Base-by-base conservation (phyloP, 2,329 filamentous ascomycete genomes). In the Calonectria pseudoturangicola region DNA sequence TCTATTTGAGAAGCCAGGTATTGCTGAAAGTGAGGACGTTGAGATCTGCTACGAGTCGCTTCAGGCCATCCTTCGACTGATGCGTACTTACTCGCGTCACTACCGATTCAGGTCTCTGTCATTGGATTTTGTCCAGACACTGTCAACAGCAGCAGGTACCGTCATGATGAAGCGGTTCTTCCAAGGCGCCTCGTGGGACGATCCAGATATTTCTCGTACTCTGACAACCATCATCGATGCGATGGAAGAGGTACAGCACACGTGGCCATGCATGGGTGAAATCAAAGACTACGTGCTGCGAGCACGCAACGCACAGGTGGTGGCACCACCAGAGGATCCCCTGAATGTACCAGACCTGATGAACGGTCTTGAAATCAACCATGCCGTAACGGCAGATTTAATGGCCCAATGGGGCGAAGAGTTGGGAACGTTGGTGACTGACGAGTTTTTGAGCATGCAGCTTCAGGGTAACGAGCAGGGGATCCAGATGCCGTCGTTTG, bases 171-270 rank as follows among this genome's bases (percentile, higher is more conserved):
- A 85, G 66, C 81, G 86, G 1, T 85, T 85, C 68, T 81, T 88
- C 47, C 82, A 86, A 36, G 77, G 81, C 9, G 81, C 83, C 0
- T 80, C 84, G 0, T 85, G 84, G 83, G 82, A 83, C 41, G 86
- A 88, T 71, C 77, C 80, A 0, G 82, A 88, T 62, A 88, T 92
- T 33, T 85, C 89, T 0, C 83, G 83, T 33, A 86, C 88, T 21
- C 82, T 92, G 28, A 86, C 87, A 10, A 83, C 86, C 18, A 83
- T 87, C n/a, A 79, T 86, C 0, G 86, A 89, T 5, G 87, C 87
- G 43, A 88, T 90, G 73, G 83, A 88, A 41, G 83, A 85, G n/a
- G 88, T 92, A 41, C 84, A 90, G 36, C 83, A 87, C 48, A 87
- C 86, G 9, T 88, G 85, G 84, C 85, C 86, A 7, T 88, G 86